Evolutionary conservation across 2,329 filamentous ascomycete species (phyloP), one percentile per base, ranked within the genome.

Genomic region (Botryosphaeria dothidea): DNA sequence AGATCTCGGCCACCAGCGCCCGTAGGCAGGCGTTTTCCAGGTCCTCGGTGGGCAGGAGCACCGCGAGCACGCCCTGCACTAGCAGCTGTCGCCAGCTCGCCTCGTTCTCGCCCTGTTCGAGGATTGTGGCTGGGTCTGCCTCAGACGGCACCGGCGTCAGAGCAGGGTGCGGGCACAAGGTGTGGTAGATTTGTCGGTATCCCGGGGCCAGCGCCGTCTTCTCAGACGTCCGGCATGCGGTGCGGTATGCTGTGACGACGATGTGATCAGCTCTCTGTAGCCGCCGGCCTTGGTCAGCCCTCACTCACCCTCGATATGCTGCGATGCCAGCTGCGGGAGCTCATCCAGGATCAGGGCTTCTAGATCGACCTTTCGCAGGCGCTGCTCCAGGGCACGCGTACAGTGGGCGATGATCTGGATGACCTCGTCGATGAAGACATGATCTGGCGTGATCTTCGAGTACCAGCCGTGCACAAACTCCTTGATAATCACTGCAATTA

Each of bases 401-500:
- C 92, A 95, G 78, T 98, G 94, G 45, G 94, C 95, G 72, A 98
- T 91, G 69, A 97, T 89, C 73, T 92, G 92, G 62, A 98, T 84
- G 65, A 97, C 86, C 80, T 97, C 93, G 70, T 90, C 89, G 66
- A 95, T 89, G 74, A 99, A 96, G 13, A 87, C 85, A 74, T 93
- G 91, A 78, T 99, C 94, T 3, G 92, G 88, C 1, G 94, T 97
- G 76, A 99, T 95, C 77, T 90, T 94, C 69, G 84, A 85, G 81
- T 99, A 99, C 95, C 95, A 99, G 34, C 88, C 88, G 76, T 95
- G 90, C 41, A 99, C 91, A 75, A 93, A 97, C 69, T 97, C 93
- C 72, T 91, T 89, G 71, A 97, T 84, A 67, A 98, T 88, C 66
- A 98, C 90, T 61, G 95, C 91, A 67, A 99, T 88, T 66, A 98